These are phyloP conservation scores for Hypoxylon rickii DNA, from an alignment of 495 filamentous ascomycete genomes.

Conservation along the genomic window DNA sequence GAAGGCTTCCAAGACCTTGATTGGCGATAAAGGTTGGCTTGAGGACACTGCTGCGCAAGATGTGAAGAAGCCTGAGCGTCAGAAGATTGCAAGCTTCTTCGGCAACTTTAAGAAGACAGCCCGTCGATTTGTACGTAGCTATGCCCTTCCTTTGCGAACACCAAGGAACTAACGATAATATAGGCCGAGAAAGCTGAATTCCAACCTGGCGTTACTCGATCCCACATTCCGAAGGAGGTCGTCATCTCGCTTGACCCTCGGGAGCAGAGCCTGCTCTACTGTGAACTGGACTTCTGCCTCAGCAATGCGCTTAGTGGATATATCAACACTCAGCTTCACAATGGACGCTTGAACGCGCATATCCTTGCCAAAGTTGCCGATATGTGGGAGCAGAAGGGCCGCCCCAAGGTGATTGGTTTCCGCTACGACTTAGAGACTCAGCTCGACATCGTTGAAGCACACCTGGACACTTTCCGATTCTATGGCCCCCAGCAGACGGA, in stretches of 20 bases:
- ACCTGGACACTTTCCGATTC: conserved; percentile 50
- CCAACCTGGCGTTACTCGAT: conserved; percentile 15
- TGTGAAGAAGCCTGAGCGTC: conserved; percentile 20
- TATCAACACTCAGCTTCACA: conserved; percentile 44
- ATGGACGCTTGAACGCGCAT: conserved; percentile 43
- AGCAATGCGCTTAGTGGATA: conserved; percentile 44
- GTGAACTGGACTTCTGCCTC: conserved; percentile 50
- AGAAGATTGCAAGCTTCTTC: conserved; percentile 40
- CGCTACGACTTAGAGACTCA: conserved; percentile 57
- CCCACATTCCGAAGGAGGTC: conserved; percentile 23
- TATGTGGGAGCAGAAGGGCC: conserved; percentile 47
- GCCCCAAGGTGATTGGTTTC: conserved; percentile 48
- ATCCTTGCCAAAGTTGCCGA: conserved; percentile 44
- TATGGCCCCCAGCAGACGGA: conserved; percentile 40
- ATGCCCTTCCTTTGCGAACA: neutral
- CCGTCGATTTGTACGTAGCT: conserved; percentile 46
- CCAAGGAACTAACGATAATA: conserved; percentile 13
- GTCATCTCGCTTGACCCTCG: conserved; percentile 48
- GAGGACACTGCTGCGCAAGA: conserved; percentile 43
- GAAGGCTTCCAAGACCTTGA: conserved; percentile 43
- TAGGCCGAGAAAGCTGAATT: conserved; percentile 39
- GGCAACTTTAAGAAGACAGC: conserved; percentile 47
- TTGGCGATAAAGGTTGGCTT: conserved; percentile 54
- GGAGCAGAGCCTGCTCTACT: conserved; percentile 52
- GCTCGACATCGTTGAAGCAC: conserved; percentile 46